Evolutionary conservation across 768 basidiomycete genomes (phyloP).

Genomic region (Tylopilus subfusipes): DNA sequence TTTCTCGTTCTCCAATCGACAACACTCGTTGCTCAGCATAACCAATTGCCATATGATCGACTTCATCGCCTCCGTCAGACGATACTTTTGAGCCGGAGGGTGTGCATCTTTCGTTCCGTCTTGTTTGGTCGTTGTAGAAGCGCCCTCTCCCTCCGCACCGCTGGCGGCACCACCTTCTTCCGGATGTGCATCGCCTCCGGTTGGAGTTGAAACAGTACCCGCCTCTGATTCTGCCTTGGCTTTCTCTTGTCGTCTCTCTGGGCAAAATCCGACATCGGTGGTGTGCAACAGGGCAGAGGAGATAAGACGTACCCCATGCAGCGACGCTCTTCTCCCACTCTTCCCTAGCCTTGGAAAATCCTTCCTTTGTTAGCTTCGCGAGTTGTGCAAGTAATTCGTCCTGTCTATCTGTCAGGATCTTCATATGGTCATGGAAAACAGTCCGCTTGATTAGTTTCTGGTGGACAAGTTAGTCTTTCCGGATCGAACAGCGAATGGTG

Average conservation of each 20-base stretch:
- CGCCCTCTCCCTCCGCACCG: constrained; percentile 26
- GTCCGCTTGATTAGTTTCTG: constrained; percentile 93
- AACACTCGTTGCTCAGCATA: constrained; percentile 78
- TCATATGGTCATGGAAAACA: constrained; percentile 72
- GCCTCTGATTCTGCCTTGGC: constrained; percentile 33
- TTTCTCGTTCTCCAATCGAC: constrained; percentile 63
- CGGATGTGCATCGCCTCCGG: constrained; percentile 16
- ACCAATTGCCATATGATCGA: constrained; percentile 76
- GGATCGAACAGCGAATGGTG: not conserved
- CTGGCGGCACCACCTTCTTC: constrained; percentile 34
- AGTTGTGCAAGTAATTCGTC: constrained; percentile 66
- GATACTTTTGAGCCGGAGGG: constrained; percentile 73
- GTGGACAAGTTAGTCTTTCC: constrained; percentile 6
- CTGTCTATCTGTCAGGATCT: constrained; percentile 63
- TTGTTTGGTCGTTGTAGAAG: constrained; percentile 19
- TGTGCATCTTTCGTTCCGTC: constrained; percentile 42
- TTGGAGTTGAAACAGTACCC: constrained; percentile 32
- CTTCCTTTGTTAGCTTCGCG: constrained; percentile 53
- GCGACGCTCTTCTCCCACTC: constrained; percentile 71
- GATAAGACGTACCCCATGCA: constrained; percentile 57
- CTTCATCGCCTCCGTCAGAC: constrained; percentile 81
- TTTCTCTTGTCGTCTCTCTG: constrained; percentile 60
- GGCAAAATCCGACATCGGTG: not conserved
- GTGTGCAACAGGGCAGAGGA: not conserved
- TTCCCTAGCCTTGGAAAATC: constrained; percentile 65